phyloP scores from a whole-genome alignment of 768 basidiomycete species.

The Xerocomellus amylosporus region DNA sequence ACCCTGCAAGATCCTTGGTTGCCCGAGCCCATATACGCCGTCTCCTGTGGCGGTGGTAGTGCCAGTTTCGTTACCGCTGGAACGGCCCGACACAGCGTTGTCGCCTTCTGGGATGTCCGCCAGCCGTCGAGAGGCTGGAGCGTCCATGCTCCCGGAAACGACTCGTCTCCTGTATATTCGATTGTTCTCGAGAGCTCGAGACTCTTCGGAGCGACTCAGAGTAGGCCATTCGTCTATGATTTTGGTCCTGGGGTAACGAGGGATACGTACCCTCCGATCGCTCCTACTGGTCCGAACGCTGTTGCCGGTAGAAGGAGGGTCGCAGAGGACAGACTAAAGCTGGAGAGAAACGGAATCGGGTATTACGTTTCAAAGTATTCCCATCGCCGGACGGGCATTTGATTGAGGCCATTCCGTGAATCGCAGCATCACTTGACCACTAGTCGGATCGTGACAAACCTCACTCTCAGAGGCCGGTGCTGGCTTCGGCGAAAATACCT shows the following conservation, averaged over 20 bases:
- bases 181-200: constrained; percentile 74
- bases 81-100: constrained; percentile 69
- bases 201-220: constrained; percentile 75
- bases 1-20: constrained; percentile 66
- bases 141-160: constrained; percentile 77
- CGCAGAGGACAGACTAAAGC: constrained; percentile 23
- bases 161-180: constrained; percentile 74
- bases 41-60: constrained; percentile 71
- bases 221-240: constrained; percentile 74
- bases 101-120: constrained; percentile 82
- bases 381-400: constrained; percentile 25
- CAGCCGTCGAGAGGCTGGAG: constrained; percentile 64
- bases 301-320: constrained; percentile 13
- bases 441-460: neutral
- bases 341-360: constrained; percentile 40
- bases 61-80: constrained; percentile 70
- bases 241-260: constrained; percentile 63
- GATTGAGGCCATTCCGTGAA: neutral
- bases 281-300: constrained; percentile 25
- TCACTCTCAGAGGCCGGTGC: neutral
- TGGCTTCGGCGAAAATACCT: neutral
- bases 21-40: constrained; percentile 69
- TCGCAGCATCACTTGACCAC: neutral
- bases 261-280: constrained; percentile 51
- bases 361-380: constrained; percentile 52